phyloP scores from a whole-genome alignment of 805 yeast genomes.

The Tetrapisispora phaffii region DNA sequence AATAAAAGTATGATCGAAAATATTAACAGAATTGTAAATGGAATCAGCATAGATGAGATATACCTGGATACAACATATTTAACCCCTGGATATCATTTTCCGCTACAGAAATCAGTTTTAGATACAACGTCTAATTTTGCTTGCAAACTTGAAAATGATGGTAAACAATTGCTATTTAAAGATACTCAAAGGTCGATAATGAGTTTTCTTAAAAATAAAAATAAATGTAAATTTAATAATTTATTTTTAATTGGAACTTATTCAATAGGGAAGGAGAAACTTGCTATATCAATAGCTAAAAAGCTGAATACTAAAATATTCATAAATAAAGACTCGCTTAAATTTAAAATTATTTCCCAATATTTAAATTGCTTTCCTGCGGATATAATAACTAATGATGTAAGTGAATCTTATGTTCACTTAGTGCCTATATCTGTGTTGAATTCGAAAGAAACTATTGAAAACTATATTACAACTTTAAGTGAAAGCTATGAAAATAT shows the following conservation, averaged over 20 bases:
- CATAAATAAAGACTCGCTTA: constrained; percentile 27
- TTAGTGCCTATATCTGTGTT: constrained; percentile 59
- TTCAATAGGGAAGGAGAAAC: constrained; percentile 82
- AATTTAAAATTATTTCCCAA: constrained; percentile 37
- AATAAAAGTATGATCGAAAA: constrained; percentile 38
- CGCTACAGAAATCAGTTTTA: constrained; percentile 64
- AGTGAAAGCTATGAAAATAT: constrained; percentile 27
- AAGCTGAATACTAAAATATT: constrained; percentile 44
- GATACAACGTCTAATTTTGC: constrained; percentile 47
- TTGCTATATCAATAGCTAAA: constrained; percentile 60
- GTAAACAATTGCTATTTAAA: constrained; percentile 12
- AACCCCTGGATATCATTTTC: constrained; percentile 64
- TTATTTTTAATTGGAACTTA: constrained; percentile 66
- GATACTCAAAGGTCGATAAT: constrained; percentile 26
- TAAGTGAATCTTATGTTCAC: constrained; percentile 50
- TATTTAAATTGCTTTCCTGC: constrained; percentile 38
- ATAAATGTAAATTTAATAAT: constrained; percentile 1
- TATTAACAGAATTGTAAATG: constrained; percentile 7
- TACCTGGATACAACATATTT: constrained; percentile 89
- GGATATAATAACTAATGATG: constrained; percentile 35
- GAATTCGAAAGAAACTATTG: constrained; percentile 28
- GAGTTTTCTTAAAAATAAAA: constrained; percentile 6
- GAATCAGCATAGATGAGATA: constrained; percentile 41
- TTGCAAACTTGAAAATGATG: constrained; percentile 30
- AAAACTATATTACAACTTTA: constrained; percentile 14